Evolutionary conservation across 257 asterid genomes (phyloP), one percentile per base, ranked within the genome.

Genomic region (Scutellaria barbata): DNA sequence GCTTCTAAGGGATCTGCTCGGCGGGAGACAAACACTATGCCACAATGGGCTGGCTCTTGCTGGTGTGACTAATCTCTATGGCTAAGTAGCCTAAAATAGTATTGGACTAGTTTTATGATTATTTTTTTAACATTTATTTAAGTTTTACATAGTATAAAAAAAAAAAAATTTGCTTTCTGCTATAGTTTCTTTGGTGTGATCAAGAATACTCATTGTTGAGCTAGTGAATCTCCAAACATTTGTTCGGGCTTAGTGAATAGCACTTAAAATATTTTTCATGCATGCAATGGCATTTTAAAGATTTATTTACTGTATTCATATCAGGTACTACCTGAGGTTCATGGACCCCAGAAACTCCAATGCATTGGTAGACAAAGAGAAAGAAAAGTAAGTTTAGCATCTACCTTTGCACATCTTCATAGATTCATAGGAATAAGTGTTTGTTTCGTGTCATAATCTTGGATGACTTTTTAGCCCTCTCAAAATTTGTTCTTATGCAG

Each of bases 41-140:
- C 99, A 1, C 99, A 95, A 45, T 95, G 99, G 99, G 99, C 99
- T 80, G 99, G 99, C 77, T 95, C 99, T 72, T 95, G 99, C 94
- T 95, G 99, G 99, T 95, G 76, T 66, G 69, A 13, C 68, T 57
- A 56, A 13, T 78, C 77, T 75, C 69, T 63, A 5, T 37, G 42
- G 42, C 51, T 63, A 37, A 75, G 51, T 46, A 71, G 62, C 76
- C 71, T 65, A 16, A 16, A 30, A 60, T 61, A 52, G 11, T 48
- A 46, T 73, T 72, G 10, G 17, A 35, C 57, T 50, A 58, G 63
- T 61, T 60, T 63, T 60, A 43, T 41, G 59, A 33, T 56, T 52
- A 69, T 56, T 40, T 8, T 66, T 68, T 51, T 12, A n/a, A 8
- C 10, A 40, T 61, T 50, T 40, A 18, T 14, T 66, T 65, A 41